Conservation (phyloP, 176 grass and related monocot species). For the Ensete ventricosum region DNA sequence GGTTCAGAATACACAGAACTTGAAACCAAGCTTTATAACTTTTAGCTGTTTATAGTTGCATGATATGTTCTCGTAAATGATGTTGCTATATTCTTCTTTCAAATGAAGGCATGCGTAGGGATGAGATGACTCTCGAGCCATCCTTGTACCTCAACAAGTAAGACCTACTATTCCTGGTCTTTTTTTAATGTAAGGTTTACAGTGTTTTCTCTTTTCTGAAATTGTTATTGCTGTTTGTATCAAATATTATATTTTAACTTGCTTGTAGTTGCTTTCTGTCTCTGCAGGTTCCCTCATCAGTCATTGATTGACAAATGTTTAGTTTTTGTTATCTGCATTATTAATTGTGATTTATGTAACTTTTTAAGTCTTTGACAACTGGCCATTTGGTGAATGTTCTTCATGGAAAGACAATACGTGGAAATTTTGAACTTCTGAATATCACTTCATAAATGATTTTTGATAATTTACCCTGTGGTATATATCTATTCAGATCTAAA, state of each 20-base stretch:
- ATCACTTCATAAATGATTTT: too few relatives aligned
- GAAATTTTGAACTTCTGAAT: too few relatives aligned
- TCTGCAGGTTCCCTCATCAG: not conserved
- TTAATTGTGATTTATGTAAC: too few relatives aligned
- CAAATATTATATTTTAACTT: not conserved
- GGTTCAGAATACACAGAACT: not conserved
- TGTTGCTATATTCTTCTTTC: constrained; percentile 24
- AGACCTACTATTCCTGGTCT: constrained; percentile 7
- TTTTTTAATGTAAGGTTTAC: not conserved
- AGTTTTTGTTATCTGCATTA: too few relatives aligned
- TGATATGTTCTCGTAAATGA: not conserved
- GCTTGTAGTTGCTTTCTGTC: not conserved
- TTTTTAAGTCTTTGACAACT: too few relatives aligned
- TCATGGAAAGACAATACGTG: too few relatives aligned
- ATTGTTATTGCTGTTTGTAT: not conserved
- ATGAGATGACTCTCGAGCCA: constrained; percentile 89
- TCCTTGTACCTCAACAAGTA: constrained; percentile 96
- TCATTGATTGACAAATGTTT: too few relatives aligned
- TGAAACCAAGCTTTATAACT: not conserved
- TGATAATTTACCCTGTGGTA: too few relatives aligned
- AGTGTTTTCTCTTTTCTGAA: not conserved
- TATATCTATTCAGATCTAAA: too few relatives aligned
- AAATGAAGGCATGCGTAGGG: constrained; percentile 75
- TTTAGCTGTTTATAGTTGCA: not conserved
- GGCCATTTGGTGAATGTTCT: too few relatives aligned